A percentile compares a stretch with the other conserved stretches of the same genome.
Conservation (phyloP, 2,329 filamentous ascomycete species). For the Hypoxylon sp. region DNA sequence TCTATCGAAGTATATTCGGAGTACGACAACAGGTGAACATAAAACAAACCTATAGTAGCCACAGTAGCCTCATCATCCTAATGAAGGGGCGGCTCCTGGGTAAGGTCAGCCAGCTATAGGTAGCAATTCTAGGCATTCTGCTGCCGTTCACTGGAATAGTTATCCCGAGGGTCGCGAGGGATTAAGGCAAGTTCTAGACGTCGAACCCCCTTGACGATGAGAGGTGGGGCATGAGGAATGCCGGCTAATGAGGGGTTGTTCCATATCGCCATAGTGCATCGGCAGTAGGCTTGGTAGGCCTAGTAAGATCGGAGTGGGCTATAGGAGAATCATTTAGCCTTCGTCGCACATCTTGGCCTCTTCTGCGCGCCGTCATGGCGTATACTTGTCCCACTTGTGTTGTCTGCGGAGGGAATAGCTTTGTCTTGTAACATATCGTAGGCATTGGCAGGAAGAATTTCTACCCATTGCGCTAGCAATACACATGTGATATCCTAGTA, state of each 20-base stretch:
- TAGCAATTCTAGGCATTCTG: constrained; percentile 24
- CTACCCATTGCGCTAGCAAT: too few relatives aligned
- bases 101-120: constrained; percentile 6
- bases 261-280: constrained; percentile 33
- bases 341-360: constrained; percentile 4
- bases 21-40: constrained; percentile 15
- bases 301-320: too few relatives aligned
- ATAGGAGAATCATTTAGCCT: constrained; percentile 44
- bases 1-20: constrained; percentile 16
- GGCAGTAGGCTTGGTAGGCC: constrained; percentile 35
- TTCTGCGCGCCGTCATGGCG: too few relatives aligned
- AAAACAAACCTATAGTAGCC: background rate
- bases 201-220: constrained; percentile 12
- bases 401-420: too few relatives aligned
- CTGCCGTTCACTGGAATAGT: constrained; percentile 22
- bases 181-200: constrained; percentile 22
- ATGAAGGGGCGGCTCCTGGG: constrained; percentile 13
- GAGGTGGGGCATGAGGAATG: constrained; percentile 36
- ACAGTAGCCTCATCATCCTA: constrained; percentile 10
- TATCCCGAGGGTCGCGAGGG: constrained; percentile 28
- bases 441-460: too few relatives aligned
- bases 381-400: too few relatives aligned
- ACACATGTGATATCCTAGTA: too few relatives aligned
- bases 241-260: constrained; percentile 44
- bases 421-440: too few relatives aligned